Evolutionary conservation across 2,329 filamentous ascomycete genomes (phyloP), one percentile per base, ranked within the genome.

Genomic region (Fusarium fujikuroi): DNA sequence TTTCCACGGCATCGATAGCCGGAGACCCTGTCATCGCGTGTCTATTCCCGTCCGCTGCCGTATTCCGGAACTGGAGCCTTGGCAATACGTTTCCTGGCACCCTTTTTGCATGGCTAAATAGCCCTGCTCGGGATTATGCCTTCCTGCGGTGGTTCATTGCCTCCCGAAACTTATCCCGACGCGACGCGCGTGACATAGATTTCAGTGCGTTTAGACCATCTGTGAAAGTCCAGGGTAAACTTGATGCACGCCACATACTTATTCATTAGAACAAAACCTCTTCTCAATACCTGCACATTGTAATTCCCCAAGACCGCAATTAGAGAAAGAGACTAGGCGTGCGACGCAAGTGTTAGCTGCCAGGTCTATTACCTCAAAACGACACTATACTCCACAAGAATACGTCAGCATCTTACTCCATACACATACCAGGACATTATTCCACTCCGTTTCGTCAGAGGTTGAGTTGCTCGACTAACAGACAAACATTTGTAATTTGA

Each of bases 1-100:
- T 46, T 58, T 23, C 28, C 40, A 58, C 42, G 42, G 56, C 42
- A 49, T 47, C 39, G 25, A 19, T 56, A 56, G 37, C 52, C 52
- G 25, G 52, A 30, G 52, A 56, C 52, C 36, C 23, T 56, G 36
- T 28, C 52, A 10, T 28, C 25, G 10, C 14, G 23, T 54, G 47
- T 15, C 16, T 50, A 50, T 34, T 34, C 47, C 30, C n/a, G 18
- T 12, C 2, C 10, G 6, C 10, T 54, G 25, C 52, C 36, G 25
- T 15, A 19, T 40, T 42, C 52, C 52, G 19, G 15, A 36, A 32
- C 15, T 54, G 6, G 7, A 42, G 6, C 1, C 34, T 54, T 28
- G 19, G 52, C 36, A n/a, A 18, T 9, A 10, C 37, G 10, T 54
- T 18, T 40, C 10, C 36, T 10, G 16, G 6, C 15, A 30, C 15